phyloP scores from a whole-genome alignment of 805 yeast species.

The Kuraishia borneana region DNA sequence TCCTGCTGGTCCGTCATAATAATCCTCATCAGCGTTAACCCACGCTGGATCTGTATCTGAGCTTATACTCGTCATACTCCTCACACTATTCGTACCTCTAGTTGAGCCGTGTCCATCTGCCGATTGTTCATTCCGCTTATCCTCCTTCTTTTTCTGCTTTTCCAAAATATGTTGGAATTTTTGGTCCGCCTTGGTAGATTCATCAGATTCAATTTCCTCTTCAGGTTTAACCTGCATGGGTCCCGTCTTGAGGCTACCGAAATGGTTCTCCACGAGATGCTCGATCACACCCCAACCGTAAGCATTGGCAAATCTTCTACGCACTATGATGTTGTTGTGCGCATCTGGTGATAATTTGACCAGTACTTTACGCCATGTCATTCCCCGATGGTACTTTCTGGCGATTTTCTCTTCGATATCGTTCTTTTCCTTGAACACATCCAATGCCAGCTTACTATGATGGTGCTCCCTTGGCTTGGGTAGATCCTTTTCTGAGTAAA shows the following conservation, averaged over 20 bases:
- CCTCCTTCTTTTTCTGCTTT: constrained; percentile 23
- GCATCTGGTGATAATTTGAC: constrained; percentile 87
- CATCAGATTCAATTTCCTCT: constrained; percentile 4
- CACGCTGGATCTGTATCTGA: constrained; percentile 40
- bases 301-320: constrained; percentile 84
- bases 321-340: constrained; percentile 82
- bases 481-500: constrained; percentile 53
- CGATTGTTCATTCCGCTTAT: constrained; percentile 9
- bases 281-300: constrained; percentile 93
- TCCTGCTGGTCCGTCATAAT: constrained; percentile 61
- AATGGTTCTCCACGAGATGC: constrained; percentile 65
- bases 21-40: constrained; percentile 34
- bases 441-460: constrained; percentile 15
- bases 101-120: constrained; percentile 1
- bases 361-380: constrained; percentile 87
- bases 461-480: constrained; percentile 31
- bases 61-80: constrained; percentile 8
- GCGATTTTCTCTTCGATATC: constrained; percentile 73
- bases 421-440: constrained; percentile 29
- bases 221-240: constrained; percentile 2
- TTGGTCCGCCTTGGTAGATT: constrained; percentile 6
- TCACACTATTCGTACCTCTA: too few relatives aligned
- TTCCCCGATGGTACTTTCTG: constrained; percentile 70
- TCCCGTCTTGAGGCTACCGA: constrained; percentile 14
- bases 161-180: constrained; percentile 13